These are phyloP conservation scores for Fusarium sp. DNA, from an alignment of 2,329 filamentous ascomycete genomes.

Conservation along the genomic window DNA sequence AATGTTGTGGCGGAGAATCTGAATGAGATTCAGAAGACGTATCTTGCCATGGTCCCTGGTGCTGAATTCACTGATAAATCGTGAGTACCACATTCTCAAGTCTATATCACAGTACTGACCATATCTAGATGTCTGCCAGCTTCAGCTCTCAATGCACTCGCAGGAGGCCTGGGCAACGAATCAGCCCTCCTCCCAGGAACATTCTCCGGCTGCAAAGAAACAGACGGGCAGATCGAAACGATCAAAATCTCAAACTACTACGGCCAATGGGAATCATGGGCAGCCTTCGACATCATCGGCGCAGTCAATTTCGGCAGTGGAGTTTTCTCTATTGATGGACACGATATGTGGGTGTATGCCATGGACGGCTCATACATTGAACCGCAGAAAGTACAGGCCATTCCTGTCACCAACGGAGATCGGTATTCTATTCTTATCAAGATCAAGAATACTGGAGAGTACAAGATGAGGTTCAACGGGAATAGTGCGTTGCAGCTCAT, in stretches of 20 bases:
- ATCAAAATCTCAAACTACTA: constrained; percentile 55
- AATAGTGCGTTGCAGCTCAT: constrained; percentile 64
- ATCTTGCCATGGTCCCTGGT: constrained; percentile 46
- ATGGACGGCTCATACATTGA: constrained; percentile 66
- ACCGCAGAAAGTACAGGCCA: constrained; percentile 61
- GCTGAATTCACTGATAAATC: constrained; percentile 55
- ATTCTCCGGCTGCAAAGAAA: constrained; percentile 60
- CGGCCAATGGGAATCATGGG: constrained; percentile 52
- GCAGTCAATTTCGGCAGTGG: constrained; percentile 59
- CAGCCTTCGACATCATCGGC: constrained; percentile 66
- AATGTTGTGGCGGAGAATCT: constrained; percentile 56
- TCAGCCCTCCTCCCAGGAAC: constrained; percentile 55
- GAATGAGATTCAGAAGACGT: constrained; percentile 46
- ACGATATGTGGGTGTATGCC: constrained; percentile 64
- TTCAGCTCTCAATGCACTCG: constrained; percentile 54
- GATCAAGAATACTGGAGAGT: constrained; percentile 60
- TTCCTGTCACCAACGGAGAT: constrained; percentile 61
- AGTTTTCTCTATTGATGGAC: constrained; percentile 62
- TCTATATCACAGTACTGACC: background rate
- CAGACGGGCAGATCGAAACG: constrained; percentile 56
- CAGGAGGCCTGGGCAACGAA: constrained; percentile 46
- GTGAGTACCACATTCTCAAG: constrained; percentile 37
- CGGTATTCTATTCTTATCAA: constrained; percentile 64
- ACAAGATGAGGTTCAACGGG: constrained; percentile 65
- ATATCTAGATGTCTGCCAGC: constrained; percentile 43